These are phyloP conservation scores for Ogataea pilisensis DNA, from an alignment of 805 yeast species.

Conservation along the genomic window DNA sequence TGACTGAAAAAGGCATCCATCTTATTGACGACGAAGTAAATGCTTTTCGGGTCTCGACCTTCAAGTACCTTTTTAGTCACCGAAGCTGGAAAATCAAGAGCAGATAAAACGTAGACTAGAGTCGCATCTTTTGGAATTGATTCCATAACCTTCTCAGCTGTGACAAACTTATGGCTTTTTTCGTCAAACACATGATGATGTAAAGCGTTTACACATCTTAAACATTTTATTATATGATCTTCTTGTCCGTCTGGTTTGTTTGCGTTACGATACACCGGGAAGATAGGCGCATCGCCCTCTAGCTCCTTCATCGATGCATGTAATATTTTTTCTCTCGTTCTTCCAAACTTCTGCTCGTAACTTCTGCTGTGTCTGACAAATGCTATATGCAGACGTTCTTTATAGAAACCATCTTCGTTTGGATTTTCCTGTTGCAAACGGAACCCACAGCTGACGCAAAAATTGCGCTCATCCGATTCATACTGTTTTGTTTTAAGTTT, in stretches of 20 bases:
- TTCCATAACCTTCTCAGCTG: slow-evolving; percentile 29
- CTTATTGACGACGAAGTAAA: slow-evolving; percentile 41
- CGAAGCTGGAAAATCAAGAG: slow-evolving; percentile 70
- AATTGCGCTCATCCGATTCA: not conserved
- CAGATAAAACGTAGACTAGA: slow-evolving; percentile 58
- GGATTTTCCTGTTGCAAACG: slow-evolving; percentile 40
- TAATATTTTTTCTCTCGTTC: not conserved
- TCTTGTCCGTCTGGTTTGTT: not conserved
- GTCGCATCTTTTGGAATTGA: slow-evolving; percentile 42
- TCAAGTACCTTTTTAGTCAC: slow-evolving; percentile 36
- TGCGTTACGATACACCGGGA: not conserved
- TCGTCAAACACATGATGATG: slow-evolving; percentile 38
- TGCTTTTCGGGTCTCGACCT: slow-evolving; percentile 31
- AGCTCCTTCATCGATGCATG: slow-evolving; percentile 4
- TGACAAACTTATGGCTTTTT: slow-evolving; percentile 31
- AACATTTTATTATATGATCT: slow-evolving; percentile 36
- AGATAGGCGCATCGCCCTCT: slow-evolving; percentile 7
- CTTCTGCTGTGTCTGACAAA: slow-evolving; percentile 6
- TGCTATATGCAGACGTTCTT: slow-evolving; percentile 1
- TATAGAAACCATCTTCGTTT: slow-evolving; percentile 41
- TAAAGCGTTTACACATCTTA: slow-evolving; percentile 52
- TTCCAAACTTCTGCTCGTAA: not conserved
- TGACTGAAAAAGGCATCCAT: slow-evolving; percentile 32
- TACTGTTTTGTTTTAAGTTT: not conserved
- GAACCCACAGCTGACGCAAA: slow-evolving; percentile 58